Evolutionary conservation across 1,139 yeast genomes (phyloP).

Genomic region (Candida tetrigidarum): DNA sequence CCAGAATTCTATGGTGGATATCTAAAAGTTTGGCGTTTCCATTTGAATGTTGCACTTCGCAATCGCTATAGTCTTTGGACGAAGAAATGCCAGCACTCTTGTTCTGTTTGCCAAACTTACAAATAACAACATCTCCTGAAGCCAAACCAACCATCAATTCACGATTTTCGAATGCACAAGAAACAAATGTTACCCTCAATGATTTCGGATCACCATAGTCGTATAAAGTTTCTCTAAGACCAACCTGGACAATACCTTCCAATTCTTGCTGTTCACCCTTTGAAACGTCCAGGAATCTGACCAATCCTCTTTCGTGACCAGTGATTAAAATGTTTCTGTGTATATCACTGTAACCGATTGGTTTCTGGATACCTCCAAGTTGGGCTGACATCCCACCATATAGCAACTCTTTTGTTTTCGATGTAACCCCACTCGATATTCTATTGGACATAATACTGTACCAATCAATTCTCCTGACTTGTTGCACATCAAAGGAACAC

Average conservation of each 20-base stretch:
- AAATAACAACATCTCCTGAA: constrained; percentile 76
- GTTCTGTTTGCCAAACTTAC: constrained; percentile 61
- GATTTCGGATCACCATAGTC: constrained; percentile 33
- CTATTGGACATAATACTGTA: constrained; percentile 63
- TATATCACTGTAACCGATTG: constrained; percentile 59
- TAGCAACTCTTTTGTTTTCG: constrained; percentile 46
- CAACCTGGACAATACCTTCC: constrained; percentile 40
- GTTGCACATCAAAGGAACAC: constrained; percentile 54
- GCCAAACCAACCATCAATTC: constrained; percentile 74
- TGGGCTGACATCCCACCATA: constrained; percentile 79
- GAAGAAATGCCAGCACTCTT: constrained; percentile 19
- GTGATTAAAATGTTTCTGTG: constrained; percentile 67
- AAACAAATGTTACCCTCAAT: constrained; percentile 57
- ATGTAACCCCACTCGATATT: constrained; percentile 41
- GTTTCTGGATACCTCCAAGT: constrained; percentile 34
- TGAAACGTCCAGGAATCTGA: constrained; percentile 82
- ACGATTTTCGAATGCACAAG: constrained; percentile 77
- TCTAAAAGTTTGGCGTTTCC: constrained; percentile 40
- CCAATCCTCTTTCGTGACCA: constrained; percentile 82
- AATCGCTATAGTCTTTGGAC: constrained; percentile 30
- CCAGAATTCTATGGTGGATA: constrained; percentile 35
- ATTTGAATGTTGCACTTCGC: constrained; percentile 38
- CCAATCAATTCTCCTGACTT: constrained; percentile 73
- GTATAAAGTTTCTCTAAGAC: constrained; percentile 39
- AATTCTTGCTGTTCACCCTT: constrained; percentile 73